Evolutionary conservation across 1,139 yeast species (phyloP).

Genomic region (Nakaseomyces glabratus): DNA sequence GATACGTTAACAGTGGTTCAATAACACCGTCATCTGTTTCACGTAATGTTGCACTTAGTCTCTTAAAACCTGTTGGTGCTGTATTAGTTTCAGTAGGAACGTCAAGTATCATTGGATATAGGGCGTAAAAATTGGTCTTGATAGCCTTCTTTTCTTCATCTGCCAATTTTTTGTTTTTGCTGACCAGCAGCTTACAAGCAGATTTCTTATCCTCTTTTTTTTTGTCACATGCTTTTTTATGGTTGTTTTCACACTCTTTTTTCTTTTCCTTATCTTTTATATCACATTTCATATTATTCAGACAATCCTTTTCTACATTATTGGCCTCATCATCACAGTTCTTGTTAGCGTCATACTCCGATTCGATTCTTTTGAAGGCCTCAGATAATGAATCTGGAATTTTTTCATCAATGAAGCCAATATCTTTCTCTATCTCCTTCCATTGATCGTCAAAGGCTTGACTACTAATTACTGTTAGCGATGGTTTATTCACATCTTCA

Average conservation of each 20-base stretch:
- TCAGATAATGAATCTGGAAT: not conserved
- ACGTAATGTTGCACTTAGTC: not conserved
- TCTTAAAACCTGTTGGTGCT: not conserved
- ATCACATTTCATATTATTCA: not conserved
- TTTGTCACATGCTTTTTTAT: not conserved
- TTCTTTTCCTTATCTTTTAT: not conserved
- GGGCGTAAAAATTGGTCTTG: not conserved
- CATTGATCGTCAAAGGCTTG: slow-evolving; percentile 2
- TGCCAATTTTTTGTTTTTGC: not conserved
- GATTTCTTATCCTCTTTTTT: not conserved
- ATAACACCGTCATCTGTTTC: slow-evolving; percentile 1
- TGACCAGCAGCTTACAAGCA: not conserved
- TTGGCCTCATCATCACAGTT: not conserved
- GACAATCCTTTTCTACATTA: not conserved
- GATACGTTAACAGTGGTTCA: slow-evolving; percentile 1
- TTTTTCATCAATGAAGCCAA: not conserved
- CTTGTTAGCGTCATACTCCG: not conserved
- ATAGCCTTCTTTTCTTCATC: not conserved
- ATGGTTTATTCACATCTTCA: not conserved
- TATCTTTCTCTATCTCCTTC: not conserved
- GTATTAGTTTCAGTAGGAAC: not conserved
- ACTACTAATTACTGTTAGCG: not conserved
- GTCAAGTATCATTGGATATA: not conserved
- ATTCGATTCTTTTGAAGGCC: not conserved
- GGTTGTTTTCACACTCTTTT: not conserved